Percentiles rank a stretch among this genome's conserved stretches.
phyloP scores from a whole-genome alignment of 352 stramenopile genomes.

The Phytophthora cajani region DNA sequence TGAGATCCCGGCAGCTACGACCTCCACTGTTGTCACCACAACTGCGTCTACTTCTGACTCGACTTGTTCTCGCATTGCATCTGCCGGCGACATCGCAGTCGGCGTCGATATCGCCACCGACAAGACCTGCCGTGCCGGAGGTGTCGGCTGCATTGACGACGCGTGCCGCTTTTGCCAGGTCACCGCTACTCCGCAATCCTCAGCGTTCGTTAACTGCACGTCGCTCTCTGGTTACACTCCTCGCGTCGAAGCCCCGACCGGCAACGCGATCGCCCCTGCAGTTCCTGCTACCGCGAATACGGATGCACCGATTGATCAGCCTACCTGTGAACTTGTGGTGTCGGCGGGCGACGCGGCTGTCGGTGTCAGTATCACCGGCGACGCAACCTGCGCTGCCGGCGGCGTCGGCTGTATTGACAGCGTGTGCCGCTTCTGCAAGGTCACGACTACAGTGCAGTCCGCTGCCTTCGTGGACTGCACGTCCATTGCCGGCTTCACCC shows the following conservation, averaged over 20 bases:
- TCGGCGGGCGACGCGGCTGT: constrained; percentile 32
- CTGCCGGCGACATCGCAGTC: constrained; percentile 33
- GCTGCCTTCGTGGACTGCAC: constrained; percentile 31
- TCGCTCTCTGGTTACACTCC: constrained; percentile 2
- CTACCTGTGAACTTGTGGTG: constrained; percentile 22
- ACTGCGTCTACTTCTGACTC: constrained; percentile 2
- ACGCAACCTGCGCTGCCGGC: constrained; percentile 30
- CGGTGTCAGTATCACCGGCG: constrained; percentile 39
- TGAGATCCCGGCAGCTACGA: constrained; percentile 5
- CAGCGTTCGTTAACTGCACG: constrained; percentile 29
- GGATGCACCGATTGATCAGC: constrained; percentile 4
- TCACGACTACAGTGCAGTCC: constrained; percentile 29
- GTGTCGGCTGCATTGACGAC: constrained; percentile 44
- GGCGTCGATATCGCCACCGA: constrained; percentile 42
- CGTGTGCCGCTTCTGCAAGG: constrained; percentile 52
- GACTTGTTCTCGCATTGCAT: constrained; percentile 19
- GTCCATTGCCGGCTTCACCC: constrained; percentile 11
- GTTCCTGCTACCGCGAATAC: background rate
- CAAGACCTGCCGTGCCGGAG: constrained; percentile 27
- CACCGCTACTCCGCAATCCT: constrained; percentile 24
- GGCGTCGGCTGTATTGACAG: constrained; percentile 43
- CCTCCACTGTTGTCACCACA: background rate
- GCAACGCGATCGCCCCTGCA: background rate
- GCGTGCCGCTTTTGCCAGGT: constrained; percentile 52
- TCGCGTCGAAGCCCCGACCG: constrained; percentile 5